Conservation (phyloP, 1,139 yeast genomes). For the Kurtzmaniella quercitrusa region DNA sequence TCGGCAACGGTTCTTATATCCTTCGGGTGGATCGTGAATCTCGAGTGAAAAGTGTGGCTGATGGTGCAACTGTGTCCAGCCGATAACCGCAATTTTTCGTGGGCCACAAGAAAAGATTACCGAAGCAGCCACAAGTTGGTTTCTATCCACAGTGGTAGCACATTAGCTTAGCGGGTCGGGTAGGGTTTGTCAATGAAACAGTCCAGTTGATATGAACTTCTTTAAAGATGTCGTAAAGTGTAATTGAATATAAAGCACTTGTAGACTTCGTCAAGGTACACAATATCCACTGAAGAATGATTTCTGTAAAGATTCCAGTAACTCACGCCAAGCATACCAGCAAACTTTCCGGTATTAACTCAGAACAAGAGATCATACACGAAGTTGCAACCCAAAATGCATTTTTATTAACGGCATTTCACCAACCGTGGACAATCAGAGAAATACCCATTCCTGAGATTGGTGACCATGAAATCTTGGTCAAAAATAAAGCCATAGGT, state of each 20-base stretch:
- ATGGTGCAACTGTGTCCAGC: not conserved
- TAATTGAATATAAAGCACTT: too few relatives aligned
- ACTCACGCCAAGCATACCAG: not conserved
- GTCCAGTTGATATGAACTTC: not conserved
- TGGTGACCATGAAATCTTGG: constrained; percentile 29
- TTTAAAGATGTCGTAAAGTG: too few relatives aligned
- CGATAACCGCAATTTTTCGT: not conserved
- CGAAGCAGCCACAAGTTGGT: not conserved
- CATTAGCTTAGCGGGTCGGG: not conserved
- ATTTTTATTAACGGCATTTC: constrained; percentile 7
- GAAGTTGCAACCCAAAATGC: constrained; percentile 1
- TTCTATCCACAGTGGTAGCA: not conserved
- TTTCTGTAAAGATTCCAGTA: not conserved
- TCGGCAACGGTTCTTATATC: not conserved
- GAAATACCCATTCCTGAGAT: constrained; percentile 16
- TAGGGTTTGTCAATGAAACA: not conserved
- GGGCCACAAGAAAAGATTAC: not conserved
- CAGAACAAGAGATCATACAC: not conserved
- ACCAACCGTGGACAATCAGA: constrained; percentile 14
- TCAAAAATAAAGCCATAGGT: constrained; percentile 38
- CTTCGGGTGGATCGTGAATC: not conserved
- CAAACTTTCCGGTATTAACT: not conserved
- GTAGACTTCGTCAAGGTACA: too few relatives aligned
- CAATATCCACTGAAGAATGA: not conserved
- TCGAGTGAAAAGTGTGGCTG: not conserved